Evolutionary conservation across 805 yeast genomes (phyloP).

Genomic region (Lipomyces mesembrius): DNA sequence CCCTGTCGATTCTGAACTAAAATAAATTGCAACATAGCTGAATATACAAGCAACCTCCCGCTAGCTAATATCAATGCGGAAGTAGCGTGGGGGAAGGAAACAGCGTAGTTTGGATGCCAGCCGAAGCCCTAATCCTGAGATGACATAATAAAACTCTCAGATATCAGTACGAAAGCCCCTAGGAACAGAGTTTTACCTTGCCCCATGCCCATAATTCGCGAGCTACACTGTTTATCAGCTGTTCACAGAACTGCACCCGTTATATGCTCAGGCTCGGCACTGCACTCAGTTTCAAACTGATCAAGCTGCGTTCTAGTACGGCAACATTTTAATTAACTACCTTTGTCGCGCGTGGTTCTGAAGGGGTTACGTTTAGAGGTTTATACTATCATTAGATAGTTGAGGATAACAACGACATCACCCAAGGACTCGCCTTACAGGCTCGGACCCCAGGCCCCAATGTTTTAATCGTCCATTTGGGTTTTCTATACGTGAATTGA

Average conservation of each 20-base stretch:
- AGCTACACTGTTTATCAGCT: neutral
- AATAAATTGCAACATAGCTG: constrained; percentile 63
- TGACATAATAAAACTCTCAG: neutral
- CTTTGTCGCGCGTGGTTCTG: neutral
- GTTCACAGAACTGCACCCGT: neutral
- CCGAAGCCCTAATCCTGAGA: neutral
- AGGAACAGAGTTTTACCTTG: neutral
- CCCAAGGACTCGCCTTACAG: neutral
- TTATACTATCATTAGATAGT: neutral
- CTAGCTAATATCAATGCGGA: neutral
- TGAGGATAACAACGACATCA: neutral
- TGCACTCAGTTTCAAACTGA: neutral
- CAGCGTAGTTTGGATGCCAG: too few relatives aligned
- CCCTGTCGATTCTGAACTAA: constrained; percentile 91
- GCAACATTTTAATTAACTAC: neutral
- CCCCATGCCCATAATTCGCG: neutral
- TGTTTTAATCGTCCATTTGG: neutral
- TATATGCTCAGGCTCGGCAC: too few relatives aligned
- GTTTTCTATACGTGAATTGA: neutral
- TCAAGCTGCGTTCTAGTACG: neutral
- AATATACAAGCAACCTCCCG: neutral
- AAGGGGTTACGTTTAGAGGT: neutral
- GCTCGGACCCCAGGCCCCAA: neutral
- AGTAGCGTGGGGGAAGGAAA: neutral
- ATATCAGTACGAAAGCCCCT: neutral